A percentile compares a stretch with the other conserved stretches of the same genome.
phyloP scores from a whole-genome alignment of 2,329 filamentous ascomycete genomes.

The Cordyceps pruinosa region DNA sequence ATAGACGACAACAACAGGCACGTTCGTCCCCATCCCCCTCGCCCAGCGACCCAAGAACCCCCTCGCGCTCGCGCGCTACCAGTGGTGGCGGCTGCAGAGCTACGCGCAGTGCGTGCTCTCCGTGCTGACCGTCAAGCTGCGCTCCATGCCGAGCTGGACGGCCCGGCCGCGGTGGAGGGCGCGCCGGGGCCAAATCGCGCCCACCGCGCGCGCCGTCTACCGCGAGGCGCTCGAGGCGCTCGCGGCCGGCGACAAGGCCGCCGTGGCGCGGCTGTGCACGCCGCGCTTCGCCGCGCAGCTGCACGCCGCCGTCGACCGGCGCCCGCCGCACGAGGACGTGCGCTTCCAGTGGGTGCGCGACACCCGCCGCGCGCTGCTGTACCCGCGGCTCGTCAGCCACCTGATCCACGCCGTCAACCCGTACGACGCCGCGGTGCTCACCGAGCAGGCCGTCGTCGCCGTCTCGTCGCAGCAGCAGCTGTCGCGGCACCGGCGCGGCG shows the following conservation, averaged over 20 bases:
- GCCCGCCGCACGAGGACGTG: slow-evolving; percentile 38
- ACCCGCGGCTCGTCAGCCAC: slow-evolving; percentile 49
- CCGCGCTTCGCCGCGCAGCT: slow-evolving; percentile 46
- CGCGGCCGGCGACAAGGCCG: slow-evolving; percentile 47
- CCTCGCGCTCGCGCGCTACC: slow-evolving; percentile 27
- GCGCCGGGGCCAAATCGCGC: slow-evolving; percentile 34
- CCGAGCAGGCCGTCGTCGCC: slow-evolving; percentile 52
- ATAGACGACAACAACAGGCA: slow-evolving; percentile 29
- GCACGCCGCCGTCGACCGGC: slow-evolving; percentile 43
- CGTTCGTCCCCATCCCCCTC: slow-evolving; percentile 40
- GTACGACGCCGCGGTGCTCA: slow-evolving; percentile 29
- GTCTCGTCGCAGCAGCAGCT: slow-evolving; percentile 52
- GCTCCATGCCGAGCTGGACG: slow-evolving; percentile 39
- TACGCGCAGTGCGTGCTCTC: slow-evolving; percentile 29
- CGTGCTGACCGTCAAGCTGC: slow-evolving; percentile 33
- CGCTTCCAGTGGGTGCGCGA: slow-evolving; percentile 51
- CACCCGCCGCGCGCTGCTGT: slow-evolving; percentile 30
- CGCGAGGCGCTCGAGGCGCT: slow-evolving; percentile 54
- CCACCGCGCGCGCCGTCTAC: slow-evolving; percentile 54
- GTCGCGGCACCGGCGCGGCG: slow-evolving; percentile 31
- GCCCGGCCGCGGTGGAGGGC: slow-evolving; percentile 38
- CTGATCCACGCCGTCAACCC: slow-evolving; percentile 42
- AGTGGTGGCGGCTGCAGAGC: slow-evolving; percentile 29
- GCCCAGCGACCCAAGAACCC: slow-evolving; percentile 26
- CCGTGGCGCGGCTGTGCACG: slow-evolving; percentile 48